A percentile compares a stretch with the other conserved stretches of the same genome.
Evolutionary conservation across 179 eudicot genomes (phyloP).

Genomic region (Silene noctiflora): DNA sequence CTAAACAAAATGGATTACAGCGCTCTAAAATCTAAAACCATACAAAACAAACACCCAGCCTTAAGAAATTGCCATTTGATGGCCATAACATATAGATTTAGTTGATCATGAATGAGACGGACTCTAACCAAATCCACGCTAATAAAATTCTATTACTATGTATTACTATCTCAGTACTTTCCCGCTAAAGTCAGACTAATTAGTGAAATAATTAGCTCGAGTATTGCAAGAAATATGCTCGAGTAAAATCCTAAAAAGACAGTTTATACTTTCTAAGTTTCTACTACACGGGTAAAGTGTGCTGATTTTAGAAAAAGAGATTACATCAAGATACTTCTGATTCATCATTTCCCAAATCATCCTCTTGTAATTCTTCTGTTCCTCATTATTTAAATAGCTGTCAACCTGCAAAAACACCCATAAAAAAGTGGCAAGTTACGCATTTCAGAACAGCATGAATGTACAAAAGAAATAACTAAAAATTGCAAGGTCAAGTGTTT

Average conservation of each 20-base stretch:
- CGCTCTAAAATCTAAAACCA: neutral
- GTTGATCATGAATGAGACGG: neutral
- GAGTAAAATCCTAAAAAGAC: neutral
- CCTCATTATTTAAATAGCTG: constrained; percentile 32
- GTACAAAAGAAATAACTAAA: neutral
- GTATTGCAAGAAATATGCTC: neutral
- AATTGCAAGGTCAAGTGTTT: constrained; percentile 2
- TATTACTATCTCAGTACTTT: neutral
- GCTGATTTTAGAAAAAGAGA: neutral
- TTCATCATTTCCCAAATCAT: constrained; percentile 46
- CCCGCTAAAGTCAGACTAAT: neutral
- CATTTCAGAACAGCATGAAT: neutral
- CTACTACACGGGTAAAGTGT: neutral
- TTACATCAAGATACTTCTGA: constrained; percentile 41
- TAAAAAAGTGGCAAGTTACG: neutral
- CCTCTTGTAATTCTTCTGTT: constrained; percentile 37
- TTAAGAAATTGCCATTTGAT: neutral
- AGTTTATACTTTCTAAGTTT: neutral
- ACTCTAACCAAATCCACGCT: neutral
- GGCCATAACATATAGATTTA: neutral
- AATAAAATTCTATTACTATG: neutral
- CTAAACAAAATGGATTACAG: neutral
- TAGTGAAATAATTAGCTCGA: neutral
- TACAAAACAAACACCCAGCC: neutral
- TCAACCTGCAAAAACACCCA: constrained; percentile 24